Evolutionary conservation across 2,329 filamentous ascomycete species (phyloP), one percentile per base, ranked within the genome.

Genomic region (Anisogramma anomala): DNA sequence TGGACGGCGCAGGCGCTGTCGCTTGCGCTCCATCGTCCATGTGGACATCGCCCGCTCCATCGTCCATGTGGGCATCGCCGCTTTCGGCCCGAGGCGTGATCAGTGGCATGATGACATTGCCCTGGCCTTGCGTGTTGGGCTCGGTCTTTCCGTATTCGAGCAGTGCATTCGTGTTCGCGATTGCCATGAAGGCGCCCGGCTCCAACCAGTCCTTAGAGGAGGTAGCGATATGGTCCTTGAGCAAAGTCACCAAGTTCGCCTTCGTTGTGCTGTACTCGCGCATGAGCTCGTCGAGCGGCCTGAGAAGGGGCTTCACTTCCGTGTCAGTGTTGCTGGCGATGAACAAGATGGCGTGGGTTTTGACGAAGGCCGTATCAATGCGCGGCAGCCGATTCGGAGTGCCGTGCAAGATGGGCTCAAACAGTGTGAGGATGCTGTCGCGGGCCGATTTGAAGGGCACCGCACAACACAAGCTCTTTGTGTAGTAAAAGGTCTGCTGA

Each of bases 401-500:
- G 8, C 35, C 38, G 49, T 53, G 23, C 4, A 80, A 49, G 0
- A 79, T 59, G 0, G 75, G 75, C 3, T 79, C 72, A 38, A 88
- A 47, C 1, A 47, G 35, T 6, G 45, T 47, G 10, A 47, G 38
- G 22, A 47, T 41, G 27, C 45, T 47, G 36, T 85, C 81, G 4
- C 72, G 68, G 0, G 82, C 77, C n/a, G 76, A 79, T 0, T 59
- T 55, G 44, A 89, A 89, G 0, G 79, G 77, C 2, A 77, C 68
- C 0, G 74, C 65, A 0, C 83, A 82, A 20, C 77, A 83, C 0
- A 89, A 65, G 0, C 78, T 77, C 46, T 84, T 84, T 0, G 69
- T 62, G 49, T 87, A 89, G 45, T 76, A 84, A 51, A 75, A 86
- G 0, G 88, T 59, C 54, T 89, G 83, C 42, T 81, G 75, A 0